Evolutionary conservation across 345 rosid genomes (phyloP).

Genomic region (Adansonia digitata): DNA sequence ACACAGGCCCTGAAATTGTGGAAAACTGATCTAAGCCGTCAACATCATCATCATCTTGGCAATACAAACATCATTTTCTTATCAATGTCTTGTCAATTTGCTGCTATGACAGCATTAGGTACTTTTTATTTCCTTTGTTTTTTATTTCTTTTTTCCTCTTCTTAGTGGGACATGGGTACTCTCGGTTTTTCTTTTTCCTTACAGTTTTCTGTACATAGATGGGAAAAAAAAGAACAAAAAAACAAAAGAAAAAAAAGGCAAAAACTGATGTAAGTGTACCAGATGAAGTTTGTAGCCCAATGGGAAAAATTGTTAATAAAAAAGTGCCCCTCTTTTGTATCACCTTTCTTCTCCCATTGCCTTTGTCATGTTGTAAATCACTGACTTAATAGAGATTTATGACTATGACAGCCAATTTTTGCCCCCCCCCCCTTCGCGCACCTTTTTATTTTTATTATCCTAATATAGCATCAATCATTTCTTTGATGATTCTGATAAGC

Average conservation of each 20-base stretch:
- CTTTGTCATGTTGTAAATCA: background rate
- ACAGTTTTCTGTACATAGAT: slow-evolving; percentile 45
- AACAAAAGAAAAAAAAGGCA: background rate
- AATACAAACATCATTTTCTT: background rate
- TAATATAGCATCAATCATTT: background rate
- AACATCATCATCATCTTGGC: background rate
- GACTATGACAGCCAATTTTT: background rate
- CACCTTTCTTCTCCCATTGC: background rate
- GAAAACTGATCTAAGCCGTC: slow-evolving; percentile 26
- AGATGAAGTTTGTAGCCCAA: slow-evolving; percentile 11
- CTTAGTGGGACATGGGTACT: slow-evolving; percentile 8
- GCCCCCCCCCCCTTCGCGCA: too few relatives aligned
- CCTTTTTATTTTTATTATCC: background rate
- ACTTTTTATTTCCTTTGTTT: background rate
- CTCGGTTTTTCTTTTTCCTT: slow-evolving; percentile 5
- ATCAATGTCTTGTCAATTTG: background rate
- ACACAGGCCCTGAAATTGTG: slow-evolving; percentile 51
- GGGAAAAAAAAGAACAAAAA: background rate
- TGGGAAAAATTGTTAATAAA: slow-evolving; percentile 7
- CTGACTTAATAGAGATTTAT: background rate
- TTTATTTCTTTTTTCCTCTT: background rate
- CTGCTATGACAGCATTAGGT: slow-evolving; percentile 13
- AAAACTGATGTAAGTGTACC: slow-evolving; percentile 10
- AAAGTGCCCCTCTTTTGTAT: background rate
- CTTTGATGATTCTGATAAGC: background rate